These are phyloP conservation scores for Phyllosticta paracitricarpa DNA, from an alignment of 2,329 filamentous ascomycete genomes.

Conservation along the genomic window DNA sequence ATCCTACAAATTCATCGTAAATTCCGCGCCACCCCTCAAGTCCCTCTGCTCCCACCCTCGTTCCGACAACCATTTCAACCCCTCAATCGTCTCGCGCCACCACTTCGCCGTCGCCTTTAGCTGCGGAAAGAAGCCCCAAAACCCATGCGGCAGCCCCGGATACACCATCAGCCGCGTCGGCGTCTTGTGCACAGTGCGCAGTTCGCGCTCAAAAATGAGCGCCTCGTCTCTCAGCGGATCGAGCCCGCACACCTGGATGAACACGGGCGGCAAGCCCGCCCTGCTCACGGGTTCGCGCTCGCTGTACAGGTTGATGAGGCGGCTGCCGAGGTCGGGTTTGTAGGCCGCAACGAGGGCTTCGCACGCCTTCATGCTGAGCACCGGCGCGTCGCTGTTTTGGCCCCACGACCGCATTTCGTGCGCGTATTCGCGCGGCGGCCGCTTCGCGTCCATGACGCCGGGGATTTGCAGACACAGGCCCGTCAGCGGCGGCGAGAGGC, in stretches of 20 bases:
- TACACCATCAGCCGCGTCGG: slow-evolving; percentile 37
- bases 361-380: slow-evolving; percentile 11
- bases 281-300: not conserved
- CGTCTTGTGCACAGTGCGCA: slow-evolving; percentile 35
- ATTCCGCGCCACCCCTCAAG: not conserved
- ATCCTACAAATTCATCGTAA: not conserved
- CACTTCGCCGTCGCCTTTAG: slow-evolving; percentile 16
- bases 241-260: slow-evolving; percentile 40
- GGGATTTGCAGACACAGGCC: slow-evolving; percentile 13
- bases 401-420: slow-evolving; percentile 13
- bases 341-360: slow-evolving; percentile 17
- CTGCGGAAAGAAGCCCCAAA: slow-evolving; percentile 27
- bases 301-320: slow-evolving; percentile 15
- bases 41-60: not conserved
- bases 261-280: slow-evolving; percentile 33
- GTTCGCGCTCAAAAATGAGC: slow-evolving; percentile 41
- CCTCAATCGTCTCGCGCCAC: not conserved
- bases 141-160: slow-evolving; percentile 33
- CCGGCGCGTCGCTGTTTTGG: slow-evolving; percentile 13
- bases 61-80: slow-evolving; percentile 3
- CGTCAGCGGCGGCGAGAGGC: slow-evolving; percentile 14
- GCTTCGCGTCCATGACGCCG: slow-evolving; percentile 17
- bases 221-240: slow-evolving; percentile 45
- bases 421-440: slow-evolving; percentile 15
- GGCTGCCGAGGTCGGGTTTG: slow-evolving; percentile 21